Percentiles rank a stretch among this genome's conserved stretches.
Evolutionary conservation across 345 rosid species (phyloP).

Genomic region (Eucalyptus decipiens): DNA sequence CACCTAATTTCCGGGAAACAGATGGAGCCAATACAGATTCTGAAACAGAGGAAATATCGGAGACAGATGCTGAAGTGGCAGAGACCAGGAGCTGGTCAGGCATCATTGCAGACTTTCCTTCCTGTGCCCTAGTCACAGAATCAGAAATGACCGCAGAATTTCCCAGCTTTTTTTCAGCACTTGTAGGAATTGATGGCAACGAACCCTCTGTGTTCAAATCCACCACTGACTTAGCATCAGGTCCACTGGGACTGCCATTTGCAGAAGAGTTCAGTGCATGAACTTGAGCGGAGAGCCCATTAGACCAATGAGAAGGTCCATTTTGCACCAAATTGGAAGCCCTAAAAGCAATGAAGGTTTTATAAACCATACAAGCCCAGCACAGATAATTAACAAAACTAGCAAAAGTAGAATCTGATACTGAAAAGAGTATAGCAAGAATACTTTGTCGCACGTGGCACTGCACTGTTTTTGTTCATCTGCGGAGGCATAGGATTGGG

Average conservation of each 20-base stretch:
- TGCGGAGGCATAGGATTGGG: conserved; percentile 4
- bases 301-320: conserved; percentile 23
- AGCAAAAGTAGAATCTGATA: not conserved
- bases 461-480: conserved; percentile 21
- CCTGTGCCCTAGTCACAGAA: conserved; percentile 17
- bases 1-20: conserved; percentile 2
- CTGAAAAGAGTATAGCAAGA: not conserved
- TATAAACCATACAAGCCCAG: not conserved
- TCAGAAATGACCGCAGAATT: not conserved
- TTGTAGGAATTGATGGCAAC: not conserved
- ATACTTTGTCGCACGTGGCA: conserved; percentile 34
- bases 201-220: conserved; percentile 2
- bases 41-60: conserved; percentile 27
- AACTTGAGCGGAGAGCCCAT: conserved; percentile 21
- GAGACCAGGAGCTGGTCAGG: conserved; percentile 1
- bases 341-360: conserved; percentile 11
- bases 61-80: conserved; percentile 1
- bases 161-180: not conserved
- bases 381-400: not conserved
- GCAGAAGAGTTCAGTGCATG: not conserved
- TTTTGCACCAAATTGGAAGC: conserved; percentile 6
- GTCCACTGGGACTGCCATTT: not conserved
- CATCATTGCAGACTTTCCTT: conserved; percentile 7
- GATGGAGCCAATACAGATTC: conserved; percentile 29
- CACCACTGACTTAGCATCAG: conserved; percentile 3